Base-by-base conservation (phyloP, 345 rosid species). In the Eutrema yunnanense region DNA sequence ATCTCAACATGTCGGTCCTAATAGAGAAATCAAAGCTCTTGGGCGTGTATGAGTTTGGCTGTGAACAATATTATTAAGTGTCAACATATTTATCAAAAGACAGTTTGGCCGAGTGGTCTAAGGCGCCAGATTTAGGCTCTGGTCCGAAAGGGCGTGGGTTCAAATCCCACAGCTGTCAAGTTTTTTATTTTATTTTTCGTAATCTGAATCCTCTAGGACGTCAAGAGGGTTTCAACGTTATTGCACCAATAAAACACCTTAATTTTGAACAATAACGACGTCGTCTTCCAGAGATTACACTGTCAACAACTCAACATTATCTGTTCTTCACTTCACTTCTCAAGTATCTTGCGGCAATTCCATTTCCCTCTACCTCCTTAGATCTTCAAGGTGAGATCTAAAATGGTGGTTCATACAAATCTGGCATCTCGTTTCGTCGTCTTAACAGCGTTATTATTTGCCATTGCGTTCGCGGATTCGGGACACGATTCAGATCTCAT, bases 81-180 rank as follows among this genome's bases (percentile, higher is more conserved):
- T 44, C 42, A 14, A 0, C 0, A 0, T 0, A 1, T 1, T 0
- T 4, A 6, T 37, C 30, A 52, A 0, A 27, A 2, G 88, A 89
- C 90, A 90, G 96, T 95, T 95, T 92, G 94, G 98, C 96, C 96
- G 96, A 95, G 98, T 95, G 99, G 96, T 89, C 97, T 88, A 91
- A 94, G 96, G 93, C 97, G 98, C 93, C 97, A 88, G 93, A 95
- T 88, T 92, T 90, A 92, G 99, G 97, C 94, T 92, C 96, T 90
- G 98, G 97, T 92, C 96, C 92, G 98, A 82, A 87, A 91, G 96
- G 98, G 95, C 95, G 96, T 91, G 96, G 94, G 99, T 95, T 95
- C 97, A 90, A 95, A 90, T 90, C 94, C 96, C 96, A 88, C 90
- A 95, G 99, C 97, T 87, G 93, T 92, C 94, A 95, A 0, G 0